These are phyloP conservation scores for Anisodus tanguticus DNA, from an alignment of 257 asterid genomes.

Conservation along the genomic window DNA sequence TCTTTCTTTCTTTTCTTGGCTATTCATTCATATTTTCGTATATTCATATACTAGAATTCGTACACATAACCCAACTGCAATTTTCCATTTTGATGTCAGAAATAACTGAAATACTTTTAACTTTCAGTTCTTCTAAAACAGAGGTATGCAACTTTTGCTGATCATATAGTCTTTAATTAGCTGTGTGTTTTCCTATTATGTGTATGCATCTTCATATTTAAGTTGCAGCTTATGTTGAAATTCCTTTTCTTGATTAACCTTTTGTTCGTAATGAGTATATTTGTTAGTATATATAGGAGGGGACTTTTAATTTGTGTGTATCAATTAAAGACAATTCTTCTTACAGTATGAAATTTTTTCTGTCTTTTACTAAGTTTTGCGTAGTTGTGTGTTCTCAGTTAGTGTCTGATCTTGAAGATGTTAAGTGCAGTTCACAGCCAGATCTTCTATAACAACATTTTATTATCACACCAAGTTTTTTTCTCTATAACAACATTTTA, in stretches of 20 bases:
- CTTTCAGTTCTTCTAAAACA: not conserved
- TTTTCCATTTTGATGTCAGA: conserved; percentile 38
- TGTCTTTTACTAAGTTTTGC: not conserved
- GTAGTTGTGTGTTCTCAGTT: not conserved
- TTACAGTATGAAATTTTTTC: not conserved
- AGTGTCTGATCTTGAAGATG: too few species aligned
- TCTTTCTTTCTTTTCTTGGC: not conserved
- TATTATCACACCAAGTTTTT: too few species aligned
- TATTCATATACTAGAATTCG: not conserved
- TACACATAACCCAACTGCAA: conserved; percentile 41
- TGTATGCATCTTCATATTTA: not conserved
- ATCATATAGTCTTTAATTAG: not conserved
- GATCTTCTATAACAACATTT: too few species aligned
- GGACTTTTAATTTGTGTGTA: not conserved
- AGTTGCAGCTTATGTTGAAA: not conserved
- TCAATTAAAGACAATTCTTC: not conserved
- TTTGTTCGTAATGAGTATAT: not conserved
- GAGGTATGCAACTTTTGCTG: conserved; percentile 1
- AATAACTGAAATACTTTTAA: not conserved
- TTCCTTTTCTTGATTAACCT: not conserved
- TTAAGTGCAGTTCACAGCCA: too few species aligned
- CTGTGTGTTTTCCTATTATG: not conserved
- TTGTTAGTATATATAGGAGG: not conserved
- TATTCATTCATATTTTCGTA: not conserved
- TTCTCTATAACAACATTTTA: too few species aligned